These are phyloP conservation scores for Cunninghamia lanceolata DNA, from an alignment of 75 land plant genomes.

Conservation along the genomic window DNA sequence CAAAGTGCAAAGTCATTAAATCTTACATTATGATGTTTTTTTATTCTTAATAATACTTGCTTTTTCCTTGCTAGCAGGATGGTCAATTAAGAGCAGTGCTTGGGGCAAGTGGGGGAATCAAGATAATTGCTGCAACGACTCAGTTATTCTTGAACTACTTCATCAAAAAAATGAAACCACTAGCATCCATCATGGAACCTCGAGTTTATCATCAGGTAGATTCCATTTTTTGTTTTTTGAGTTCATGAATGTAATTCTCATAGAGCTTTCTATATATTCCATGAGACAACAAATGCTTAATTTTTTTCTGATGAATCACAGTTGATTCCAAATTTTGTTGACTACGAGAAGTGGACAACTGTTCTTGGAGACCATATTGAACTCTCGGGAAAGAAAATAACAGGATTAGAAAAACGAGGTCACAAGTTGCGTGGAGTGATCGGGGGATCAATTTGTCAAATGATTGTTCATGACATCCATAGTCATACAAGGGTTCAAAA, in stretches of 20 bases:
- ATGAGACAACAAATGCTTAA: too few relatives aligned
- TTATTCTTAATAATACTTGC: neutral
- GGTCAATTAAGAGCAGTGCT: constrained; percentile 53
- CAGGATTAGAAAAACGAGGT: constrained; percentile 40
- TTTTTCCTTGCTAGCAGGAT: constrained; percentile 27
- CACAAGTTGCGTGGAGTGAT: constrained; percentile 47
- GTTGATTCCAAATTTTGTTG: constrained; percentile 54
- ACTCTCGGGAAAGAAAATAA: constrained; percentile 27
- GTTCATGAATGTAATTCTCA: neutral
- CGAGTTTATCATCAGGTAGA: constrained; percentile 75
- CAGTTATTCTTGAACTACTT: constrained; percentile 69
- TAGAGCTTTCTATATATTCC: neutral
- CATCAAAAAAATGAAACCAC: constrained; percentile 43
- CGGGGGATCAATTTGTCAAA: constrained; percentile 47
- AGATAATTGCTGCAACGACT: constrained; percentile 63
- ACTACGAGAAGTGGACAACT: constrained; percentile 81
- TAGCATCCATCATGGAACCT: constrained; percentile 53
- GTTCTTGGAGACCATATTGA: constrained; percentile 65
- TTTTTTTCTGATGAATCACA: constrained; percentile 17
- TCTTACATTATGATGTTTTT: neutral
- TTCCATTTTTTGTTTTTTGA: neutral
- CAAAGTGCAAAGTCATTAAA: neutral
- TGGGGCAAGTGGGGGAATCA: constrained; percentile 77
- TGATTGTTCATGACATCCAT: constrained; percentile 25
- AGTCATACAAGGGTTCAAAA: neutral